These are phyloP conservation scores for Citrus reticulata DNA, from an alignment of 345 rosid genomes.

Conservation along the genomic window DNA sequence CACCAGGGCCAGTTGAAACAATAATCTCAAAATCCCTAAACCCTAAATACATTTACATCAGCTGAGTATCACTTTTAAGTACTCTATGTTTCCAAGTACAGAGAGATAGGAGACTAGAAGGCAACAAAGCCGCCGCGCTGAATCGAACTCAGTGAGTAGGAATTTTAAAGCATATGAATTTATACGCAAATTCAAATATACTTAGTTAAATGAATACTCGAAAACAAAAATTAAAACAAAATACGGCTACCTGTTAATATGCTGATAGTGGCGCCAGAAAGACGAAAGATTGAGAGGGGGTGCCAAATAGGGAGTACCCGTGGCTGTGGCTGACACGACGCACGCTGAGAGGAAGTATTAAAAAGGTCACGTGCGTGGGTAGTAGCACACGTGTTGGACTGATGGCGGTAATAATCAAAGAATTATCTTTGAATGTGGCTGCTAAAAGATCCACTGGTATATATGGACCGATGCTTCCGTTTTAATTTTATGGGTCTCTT, in stretches of 20 bases:
- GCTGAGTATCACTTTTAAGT: not conserved
- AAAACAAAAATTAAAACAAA: not conserved
- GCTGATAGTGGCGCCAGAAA: not conserved
- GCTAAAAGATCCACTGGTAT: not conserved
- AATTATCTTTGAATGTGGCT: not conserved
- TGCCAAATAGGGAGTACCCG: not conserved
- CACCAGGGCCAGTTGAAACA: not conserved
- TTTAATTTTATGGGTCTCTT: too few species aligned
- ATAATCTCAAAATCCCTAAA: not conserved
- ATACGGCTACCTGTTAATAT: not conserved
- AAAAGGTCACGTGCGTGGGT: not conserved
- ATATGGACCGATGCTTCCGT: too few species aligned
- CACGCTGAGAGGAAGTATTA: too few species aligned
- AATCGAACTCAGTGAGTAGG: not conserved
- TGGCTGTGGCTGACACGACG: too few species aligned
- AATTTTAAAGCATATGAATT: not conserved
- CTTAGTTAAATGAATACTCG: not conserved
- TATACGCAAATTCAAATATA: not conserved
- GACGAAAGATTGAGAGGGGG: not conserved
- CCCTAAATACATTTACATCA: not conserved
- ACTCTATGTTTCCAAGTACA: not conserved
- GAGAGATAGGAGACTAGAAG: not conserved
- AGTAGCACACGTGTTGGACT: not conserved
- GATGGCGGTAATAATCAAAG: not conserved
- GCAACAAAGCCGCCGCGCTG: not conserved